These are phyloP conservation scores for Claviceps maximensis DNA, from an alignment of 2,329 filamentous ascomycete genomes.

Conservation along the genomic window DNA sequence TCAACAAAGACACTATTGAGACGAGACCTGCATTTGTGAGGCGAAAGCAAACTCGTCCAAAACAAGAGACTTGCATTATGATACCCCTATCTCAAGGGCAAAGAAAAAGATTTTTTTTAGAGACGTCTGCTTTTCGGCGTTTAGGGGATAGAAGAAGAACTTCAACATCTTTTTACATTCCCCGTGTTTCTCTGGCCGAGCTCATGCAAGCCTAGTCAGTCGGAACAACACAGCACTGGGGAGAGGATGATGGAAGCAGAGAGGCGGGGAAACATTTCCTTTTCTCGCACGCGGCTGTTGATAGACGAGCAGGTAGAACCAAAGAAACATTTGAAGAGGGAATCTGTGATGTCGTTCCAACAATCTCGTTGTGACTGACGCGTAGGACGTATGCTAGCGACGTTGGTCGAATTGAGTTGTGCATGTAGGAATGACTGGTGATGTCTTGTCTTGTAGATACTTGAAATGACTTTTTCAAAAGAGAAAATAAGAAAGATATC, in stretches of 20 bases:
- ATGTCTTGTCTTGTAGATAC: no score
- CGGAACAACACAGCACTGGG: slow-evolving; percentile 3
- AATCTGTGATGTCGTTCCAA: no score
- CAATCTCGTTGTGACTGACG: no score
- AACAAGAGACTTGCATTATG: slow-evolving; percentile 24
- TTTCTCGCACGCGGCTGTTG: neutral
- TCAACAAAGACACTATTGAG: slow-evolving; percentile 31
- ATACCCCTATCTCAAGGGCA: slow-evolving; percentile 23
- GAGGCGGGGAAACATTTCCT: neutral
- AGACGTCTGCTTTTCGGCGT: slow-evolving; percentile 23
- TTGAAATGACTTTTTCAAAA: no score
- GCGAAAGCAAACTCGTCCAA: slow-evolving; percentile 18
- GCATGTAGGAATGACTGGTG: no score
- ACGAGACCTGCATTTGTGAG: slow-evolving; percentile 26
- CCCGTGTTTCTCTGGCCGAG: slow-evolving; percentile 26
- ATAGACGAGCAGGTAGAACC: slow-evolving; percentile 6
- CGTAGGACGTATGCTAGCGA: no score
- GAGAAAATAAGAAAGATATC: no score
- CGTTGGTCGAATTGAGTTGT: no score
- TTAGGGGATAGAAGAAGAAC: slow-evolving; percentile 31
- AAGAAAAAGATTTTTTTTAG: slow-evolving; percentile 14
- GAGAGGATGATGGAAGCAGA: neutral
- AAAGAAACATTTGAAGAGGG: slow-evolving; percentile 5
- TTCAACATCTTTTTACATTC: slow-evolving; percentile 34
- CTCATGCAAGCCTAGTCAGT: slow-evolving; percentile 21